phyloP scores from a whole-genome alignment of 1,139 yeast species.

The Suhomyces bokatorum region DNA sequence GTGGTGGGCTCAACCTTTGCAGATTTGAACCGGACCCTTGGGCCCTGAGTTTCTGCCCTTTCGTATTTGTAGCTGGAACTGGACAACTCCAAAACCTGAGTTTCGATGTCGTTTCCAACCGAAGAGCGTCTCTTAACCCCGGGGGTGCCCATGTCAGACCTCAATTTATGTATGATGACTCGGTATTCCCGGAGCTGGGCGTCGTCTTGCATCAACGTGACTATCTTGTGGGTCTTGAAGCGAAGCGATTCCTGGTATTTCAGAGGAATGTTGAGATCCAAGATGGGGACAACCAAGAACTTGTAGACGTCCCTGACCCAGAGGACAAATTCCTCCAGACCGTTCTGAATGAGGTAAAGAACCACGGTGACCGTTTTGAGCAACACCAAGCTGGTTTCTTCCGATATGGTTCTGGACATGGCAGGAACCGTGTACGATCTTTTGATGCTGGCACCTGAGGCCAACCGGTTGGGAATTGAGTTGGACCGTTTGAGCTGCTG shows the following conservation, averaged over 20 bases:
- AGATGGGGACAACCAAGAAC: slow-evolving; percentile 15
- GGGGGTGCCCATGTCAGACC: slow-evolving; percentile 43
- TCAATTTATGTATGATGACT: slow-evolving; percentile 37
- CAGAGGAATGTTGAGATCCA: slow-evolving; percentile 10
- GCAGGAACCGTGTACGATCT: slow-evolving; percentile 4
- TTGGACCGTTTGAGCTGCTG: slow-evolving; percentile 1
- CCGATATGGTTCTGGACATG: neutral
- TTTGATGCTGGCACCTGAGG: neutral
- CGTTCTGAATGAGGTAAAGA: slow-evolving; percentile 40
- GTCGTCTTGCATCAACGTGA: slow-evolving; percentile 30
- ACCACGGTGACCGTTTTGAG: slow-evolving; percentile 40
- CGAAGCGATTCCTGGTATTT: slow-evolving; percentile 26
- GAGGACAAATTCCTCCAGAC: slow-evolving; percentile 33
- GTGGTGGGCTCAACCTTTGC: neutral
- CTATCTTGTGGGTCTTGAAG: slow-evolving; percentile 30
- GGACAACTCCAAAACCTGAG: slow-evolving; percentile 6
- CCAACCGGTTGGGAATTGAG: slow-evolving; percentile 1
- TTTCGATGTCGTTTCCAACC: slow-evolving; percentile 4
- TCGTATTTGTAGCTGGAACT: slow-evolving; percentile 3
- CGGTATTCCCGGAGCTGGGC: slow-evolving; percentile 32
- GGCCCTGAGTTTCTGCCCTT: neutral
- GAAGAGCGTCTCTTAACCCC: slow-evolving; percentile 26
- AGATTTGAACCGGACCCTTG: neutral
- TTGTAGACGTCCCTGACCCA: slow-evolving; percentile 27
- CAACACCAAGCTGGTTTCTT: slow-evolving; percentile 21